A percentile compares a stretch with the other conserved stretches of the same genome.
These are phyloP conservation scores for Sugiyamaella qingdaonensis DNA, from an alignment of 805 yeast genomes.

Conservation along the genomic window DNA sequence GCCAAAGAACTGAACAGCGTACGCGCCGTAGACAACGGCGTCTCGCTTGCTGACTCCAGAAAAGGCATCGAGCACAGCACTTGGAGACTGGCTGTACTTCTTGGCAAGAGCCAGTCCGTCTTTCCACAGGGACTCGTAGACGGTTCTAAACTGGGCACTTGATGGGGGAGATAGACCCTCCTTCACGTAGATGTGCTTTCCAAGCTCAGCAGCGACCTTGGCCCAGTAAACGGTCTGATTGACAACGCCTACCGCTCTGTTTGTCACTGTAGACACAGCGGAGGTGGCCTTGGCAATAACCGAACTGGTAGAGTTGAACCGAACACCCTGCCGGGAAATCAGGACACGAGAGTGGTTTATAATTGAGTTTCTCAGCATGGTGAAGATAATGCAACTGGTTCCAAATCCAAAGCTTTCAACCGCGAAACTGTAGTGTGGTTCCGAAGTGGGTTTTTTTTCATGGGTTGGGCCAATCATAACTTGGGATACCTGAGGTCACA, in stretches of 20 bases:
- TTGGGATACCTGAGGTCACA: too few relatives aligned
- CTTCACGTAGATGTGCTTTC: conserved; percentile 77
- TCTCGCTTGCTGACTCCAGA: conserved; percentile 51
- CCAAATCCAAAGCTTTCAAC: background rate
- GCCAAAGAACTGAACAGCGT: conserved; percentile 80
- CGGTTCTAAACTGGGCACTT: conserved; percentile 66
- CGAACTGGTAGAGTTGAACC: conserved; percentile 10
- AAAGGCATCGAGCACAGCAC: conserved; percentile 44
- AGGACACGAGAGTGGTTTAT: conserved; percentile 6
- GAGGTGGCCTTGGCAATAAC: conserved; percentile 39
- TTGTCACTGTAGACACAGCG: conserved; percentile 23
- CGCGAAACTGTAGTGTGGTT: background rate
- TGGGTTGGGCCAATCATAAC: conserved; percentile 1
- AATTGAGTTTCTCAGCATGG: conserved; percentile 10
- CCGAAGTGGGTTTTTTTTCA: conserved; percentile 4
- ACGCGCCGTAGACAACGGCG: conserved; percentile 63
- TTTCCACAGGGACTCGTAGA: conserved; percentile 54
- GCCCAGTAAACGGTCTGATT: conserved; percentile 73
- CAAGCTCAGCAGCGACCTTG: conserved; percentile 60
- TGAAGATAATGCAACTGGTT: background rate
- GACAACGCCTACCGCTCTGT: conserved; percentile 40
- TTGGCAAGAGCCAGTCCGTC: conserved; percentile 33
- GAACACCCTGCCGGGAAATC: conserved; percentile 5
- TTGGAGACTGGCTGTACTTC: conserved; percentile 52
- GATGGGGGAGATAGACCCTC: conserved; percentile 95